Percentiles rank a stretch among this genome's conserved stretches.
Conservation (phyloP, 2,329 filamentous ascomycete genomes). For the Curvularia spicifera region DNA sequence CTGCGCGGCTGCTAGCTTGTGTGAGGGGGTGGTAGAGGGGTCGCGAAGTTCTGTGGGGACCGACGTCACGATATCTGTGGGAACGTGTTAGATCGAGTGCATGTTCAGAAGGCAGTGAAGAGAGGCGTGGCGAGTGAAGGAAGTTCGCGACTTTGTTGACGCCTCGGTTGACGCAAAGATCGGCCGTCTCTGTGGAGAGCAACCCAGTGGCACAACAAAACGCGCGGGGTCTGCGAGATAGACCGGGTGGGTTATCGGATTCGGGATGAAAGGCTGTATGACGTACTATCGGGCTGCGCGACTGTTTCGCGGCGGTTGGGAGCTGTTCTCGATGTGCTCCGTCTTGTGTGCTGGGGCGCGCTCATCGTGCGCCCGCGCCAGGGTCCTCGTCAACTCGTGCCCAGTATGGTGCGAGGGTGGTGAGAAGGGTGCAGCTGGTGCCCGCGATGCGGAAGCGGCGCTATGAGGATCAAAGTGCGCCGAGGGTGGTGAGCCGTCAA, state of each 20-base stretch:
- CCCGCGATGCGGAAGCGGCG: slow-evolving; percentile 27
- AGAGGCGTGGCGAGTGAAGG: slow-evolving; percentile 10
- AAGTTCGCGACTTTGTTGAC: slow-evolving; percentile 21
- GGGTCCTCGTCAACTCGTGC: slow-evolving; percentile 34
- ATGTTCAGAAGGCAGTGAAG: neutral
- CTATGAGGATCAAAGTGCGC: slow-evolving; percentile 19
- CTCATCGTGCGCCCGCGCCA: slow-evolving; percentile 51
- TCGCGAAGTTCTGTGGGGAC: slow-evolving; percentile 21
- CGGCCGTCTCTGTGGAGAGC: slow-evolving; percentile 10
- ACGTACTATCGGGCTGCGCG: slow-evolving; percentile 34
- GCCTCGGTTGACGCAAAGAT: slow-evolving; percentile 31
- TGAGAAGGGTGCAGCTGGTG: slow-evolving; percentile 11
- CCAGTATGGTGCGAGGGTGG: slow-evolving; percentile 27
- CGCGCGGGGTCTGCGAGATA: neutral
- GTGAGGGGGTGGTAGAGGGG: slow-evolving; percentile 56
- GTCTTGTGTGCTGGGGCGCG: slow-evolving; percentile 46
- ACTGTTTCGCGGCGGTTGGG: slow-evolving; percentile 31
- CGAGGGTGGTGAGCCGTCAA: slow-evolving; percentile 38
- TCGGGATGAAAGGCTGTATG: neutral
- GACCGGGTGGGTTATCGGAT: neutral
- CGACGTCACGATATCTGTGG: slow-evolving; percentile 24
- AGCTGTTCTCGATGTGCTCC: slow-evolving; percentile 47
- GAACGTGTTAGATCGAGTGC: slow-evolving; percentile 9
- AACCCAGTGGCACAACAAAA: neutral
- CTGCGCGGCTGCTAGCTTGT: slow-evolving; percentile 15